Conservation (phyloP, 164 flowering plant species). For the Vitis riparia region DNA sequence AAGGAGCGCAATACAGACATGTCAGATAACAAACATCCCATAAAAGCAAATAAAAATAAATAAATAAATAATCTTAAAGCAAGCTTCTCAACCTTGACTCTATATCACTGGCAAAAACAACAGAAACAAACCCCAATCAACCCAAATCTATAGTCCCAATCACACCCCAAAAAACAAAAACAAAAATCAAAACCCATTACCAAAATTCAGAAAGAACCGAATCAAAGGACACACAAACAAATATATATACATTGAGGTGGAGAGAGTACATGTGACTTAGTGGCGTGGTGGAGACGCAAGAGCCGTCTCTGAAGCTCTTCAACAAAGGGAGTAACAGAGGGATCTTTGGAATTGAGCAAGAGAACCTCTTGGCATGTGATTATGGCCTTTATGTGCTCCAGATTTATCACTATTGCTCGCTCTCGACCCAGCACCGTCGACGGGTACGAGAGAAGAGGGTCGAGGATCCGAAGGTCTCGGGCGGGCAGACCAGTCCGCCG, state of each 20-base stretch:
- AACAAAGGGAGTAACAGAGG: conserved; percentile 74
- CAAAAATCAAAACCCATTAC: not conserved
- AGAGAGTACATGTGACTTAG: conserved; percentile 43
- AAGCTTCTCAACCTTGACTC: too few species aligned
- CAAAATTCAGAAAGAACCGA: not conserved
- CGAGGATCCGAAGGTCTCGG: conserved; percentile 86
- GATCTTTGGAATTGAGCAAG: conserved; percentile 75
- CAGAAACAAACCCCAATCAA: too few species aligned
- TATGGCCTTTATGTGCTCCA: conserved; percentile 96
- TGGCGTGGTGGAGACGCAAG: conserved; percentile 57
- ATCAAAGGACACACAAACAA: not conserved
- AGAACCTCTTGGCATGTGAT: conserved; percentile 89
- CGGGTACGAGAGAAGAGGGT: conserved; percentile 84
- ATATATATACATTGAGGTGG: not conserved
- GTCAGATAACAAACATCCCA: too few species aligned
- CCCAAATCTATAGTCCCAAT: too few species aligned
- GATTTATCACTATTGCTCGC: conserved; percentile 84
- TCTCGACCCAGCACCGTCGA: conserved; percentile 88
- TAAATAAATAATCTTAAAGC: too few species aligned
- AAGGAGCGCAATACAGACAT: not conserved
- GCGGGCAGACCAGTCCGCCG: conserved; percentile 88
- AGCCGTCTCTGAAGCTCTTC: conserved; percentile 75
- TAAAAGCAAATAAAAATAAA: too few species aligned
- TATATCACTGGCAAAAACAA: too few species aligned
- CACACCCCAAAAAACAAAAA: not conserved